Base-by-base conservation (phyloP, 768 basidiomycete species). In the Amanita pseudoporphyria region DNA sequence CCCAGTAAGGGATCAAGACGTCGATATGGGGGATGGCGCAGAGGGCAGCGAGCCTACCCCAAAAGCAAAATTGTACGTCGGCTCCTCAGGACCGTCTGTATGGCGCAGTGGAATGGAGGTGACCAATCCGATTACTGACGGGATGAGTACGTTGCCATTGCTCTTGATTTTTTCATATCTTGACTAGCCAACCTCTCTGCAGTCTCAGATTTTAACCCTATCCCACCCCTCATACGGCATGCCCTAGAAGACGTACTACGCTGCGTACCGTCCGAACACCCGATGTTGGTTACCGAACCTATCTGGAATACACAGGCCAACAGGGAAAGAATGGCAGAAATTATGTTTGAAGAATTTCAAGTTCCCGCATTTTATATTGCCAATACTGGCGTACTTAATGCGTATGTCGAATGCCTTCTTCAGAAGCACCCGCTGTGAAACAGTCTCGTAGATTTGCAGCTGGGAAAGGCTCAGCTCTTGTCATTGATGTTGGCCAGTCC, bases 351-450 rank as follows among this genome's bases (percentile, higher is more conserved):
- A 66, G 86, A 95, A 57, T 95, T 96, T 58, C 73, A 88, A 41
- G 86, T 85, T 6, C 95, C 96, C 7, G 96, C 94, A 2, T 93
- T 95, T 68, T 99, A 98, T 63, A 87, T 95, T 33, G 92, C 94
- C 13, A 96, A 97, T 61, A 87, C 87, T 19, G 87, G 89, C 18
- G 95, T 98, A 12, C 68, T 98, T 49, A 94, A 89, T 62, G 87
- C 95, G 91, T 97, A 65, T 58, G 81, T 67, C 5, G 55, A 33
- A 19, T 31, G 30, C 26, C 28, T 14, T 28, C 55, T 51, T 33
- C 18, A 46, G 1, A 26, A 6, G 21, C 21, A 14, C 28, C 9
- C 16, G 30, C 28, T 49, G 57, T 42, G 60, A 52, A 47, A 16
- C 51, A 16, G 30, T 32, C 21, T 22, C 36, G 4, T 38, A 97